phyloP scores from a whole-genome alignment of 768 basidiomycete species.

The Macrocybe gigantea region DNA sequence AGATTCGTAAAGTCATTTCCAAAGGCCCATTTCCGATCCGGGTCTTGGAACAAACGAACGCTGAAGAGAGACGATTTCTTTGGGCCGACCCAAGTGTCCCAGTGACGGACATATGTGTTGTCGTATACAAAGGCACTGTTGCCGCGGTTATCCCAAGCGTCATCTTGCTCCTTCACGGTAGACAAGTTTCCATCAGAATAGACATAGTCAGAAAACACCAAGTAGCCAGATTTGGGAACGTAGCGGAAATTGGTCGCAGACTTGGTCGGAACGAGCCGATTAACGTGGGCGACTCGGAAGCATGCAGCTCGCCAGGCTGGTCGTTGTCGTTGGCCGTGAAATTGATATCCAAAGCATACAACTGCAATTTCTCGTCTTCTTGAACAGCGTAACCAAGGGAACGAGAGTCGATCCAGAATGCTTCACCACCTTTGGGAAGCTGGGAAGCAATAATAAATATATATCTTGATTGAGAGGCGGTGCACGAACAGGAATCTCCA shows the following conservation, averaged over 20 bases:
- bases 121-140: constrained; percentile 71
- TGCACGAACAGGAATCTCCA: constrained; percentile 46
- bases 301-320: constrained; percentile 18
- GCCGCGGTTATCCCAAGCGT: constrained; percentile 67
- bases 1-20: constrained; percentile 50
- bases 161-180: constrained; percentile 63
- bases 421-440: constrained; percentile 64
- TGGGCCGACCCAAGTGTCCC: constrained; percentile 71
- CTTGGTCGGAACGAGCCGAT: constrained; percentile 63
- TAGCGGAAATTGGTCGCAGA: constrained; percentile 69
- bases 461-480: neutral
- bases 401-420: constrained; percentile 71
- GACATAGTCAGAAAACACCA: constrained; percentile 86
- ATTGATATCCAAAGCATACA: constrained; percentile 56
- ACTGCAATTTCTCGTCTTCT: constrained; percentile 44
- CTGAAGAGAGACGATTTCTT: constrained; percentile 73
- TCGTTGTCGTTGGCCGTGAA: constrained; percentile 26
- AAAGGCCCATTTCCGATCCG: constrained; percentile 48
- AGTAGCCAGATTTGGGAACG: constrained; percentile 42
- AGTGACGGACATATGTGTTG: constrained; percentile 63
- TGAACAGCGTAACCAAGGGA: constrained; percentile 69
- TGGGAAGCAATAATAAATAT: constrained; percentile 11
- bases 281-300: constrained; percentile 22
- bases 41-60: constrained; percentile 45
- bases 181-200: constrained; percentile 71